phyloP scores from a whole-genome alignment of 2,329 filamentous ascomycete species.

The Atkinsonella hypoxylon region DNA sequence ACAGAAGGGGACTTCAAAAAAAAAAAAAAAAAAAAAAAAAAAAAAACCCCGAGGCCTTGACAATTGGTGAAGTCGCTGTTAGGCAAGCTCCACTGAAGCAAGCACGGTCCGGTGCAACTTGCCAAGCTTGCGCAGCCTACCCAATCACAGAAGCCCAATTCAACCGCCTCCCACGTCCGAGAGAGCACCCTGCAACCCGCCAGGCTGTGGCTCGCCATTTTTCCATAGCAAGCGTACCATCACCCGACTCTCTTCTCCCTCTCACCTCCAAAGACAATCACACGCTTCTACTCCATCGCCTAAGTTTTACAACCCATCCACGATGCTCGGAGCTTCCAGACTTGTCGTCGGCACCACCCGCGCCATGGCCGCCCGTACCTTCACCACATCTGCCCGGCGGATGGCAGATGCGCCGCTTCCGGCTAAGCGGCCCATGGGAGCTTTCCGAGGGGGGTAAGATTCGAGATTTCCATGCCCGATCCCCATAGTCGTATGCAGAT shows the following conservation, averaged over 20 bases:
- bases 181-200: background rate
- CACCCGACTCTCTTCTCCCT: background rate
- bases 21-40: too few species aligned
- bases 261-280: background rate
- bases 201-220: background rate
- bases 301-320: slow-evolving; percentile 3
- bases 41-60: too few species aligned
- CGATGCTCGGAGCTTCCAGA: slow-evolving; percentile 33
- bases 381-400: slow-evolving; percentile 40
- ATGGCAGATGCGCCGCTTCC: slow-evolving; percentile 35
- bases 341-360: slow-evolving; percentile 29
- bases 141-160: slow-evolving; percentile 10
- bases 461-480: too few species aligned
- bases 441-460: slow-evolving; percentile 49
- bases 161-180: background rate
- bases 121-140: background rate
- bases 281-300: slow-evolving; percentile 1
- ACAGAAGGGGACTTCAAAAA: too few species aligned
- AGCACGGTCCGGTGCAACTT: too few species aligned
- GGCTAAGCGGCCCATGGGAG: slow-evolving; percentile 46
- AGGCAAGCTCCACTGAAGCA: too few species aligned
- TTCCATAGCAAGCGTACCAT: background rate
- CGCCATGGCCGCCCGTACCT: slow-evolving; percentile 26
- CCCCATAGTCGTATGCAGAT: too few species aligned
- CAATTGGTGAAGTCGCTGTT: too few species aligned